phyloP scores from a whole-genome alignment of 371 early-diverging fungal genomes.

The Lichtheimia ornata region DNA sequence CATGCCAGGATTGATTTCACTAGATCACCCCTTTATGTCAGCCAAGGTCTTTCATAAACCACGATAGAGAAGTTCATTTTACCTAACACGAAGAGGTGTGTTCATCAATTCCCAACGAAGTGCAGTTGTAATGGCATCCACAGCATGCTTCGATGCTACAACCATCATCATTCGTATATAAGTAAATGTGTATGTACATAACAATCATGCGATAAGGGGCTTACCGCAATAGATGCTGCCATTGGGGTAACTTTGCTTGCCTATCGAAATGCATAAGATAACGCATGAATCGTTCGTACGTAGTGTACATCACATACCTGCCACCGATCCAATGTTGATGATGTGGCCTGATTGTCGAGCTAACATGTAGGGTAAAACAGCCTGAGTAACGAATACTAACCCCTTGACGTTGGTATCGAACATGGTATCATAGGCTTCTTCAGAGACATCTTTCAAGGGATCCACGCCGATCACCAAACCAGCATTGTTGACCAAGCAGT shows the following conservation, averaged over 20 bases:
- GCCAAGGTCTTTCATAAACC: neutral
- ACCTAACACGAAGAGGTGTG: constrained; percentile 75
- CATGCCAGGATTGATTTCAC: constrained; percentile 74
- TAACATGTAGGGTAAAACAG: constrained; percentile 83
- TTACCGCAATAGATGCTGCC: constrained; percentile 84
- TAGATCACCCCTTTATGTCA: neutral
- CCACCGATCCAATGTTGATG: constrained; percentile 87
- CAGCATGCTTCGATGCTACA: constrained; percentile 85
- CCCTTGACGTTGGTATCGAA: constrained; percentile 94
- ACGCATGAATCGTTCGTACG: too few relatives aligned
- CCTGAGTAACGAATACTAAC: constrained; percentile 74
- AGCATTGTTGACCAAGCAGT: constrained; percentile 52
- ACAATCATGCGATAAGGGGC: neutral
- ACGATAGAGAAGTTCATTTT: neutral
- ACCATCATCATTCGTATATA: neutral
- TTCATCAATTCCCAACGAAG: constrained; percentile 78
- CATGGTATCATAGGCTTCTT: constrained; percentile 76
- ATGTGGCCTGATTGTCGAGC: constrained; percentile 73
- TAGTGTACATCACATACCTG: constrained; percentile 50
- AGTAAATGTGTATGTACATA: too few relatives aligned
- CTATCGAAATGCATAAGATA: constrained; percentile 18
- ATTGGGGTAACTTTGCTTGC: constrained; percentile 64
- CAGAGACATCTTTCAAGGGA: constrained; percentile 62
- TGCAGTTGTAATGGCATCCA: constrained; percentile 79
- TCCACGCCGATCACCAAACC: constrained; percentile 82